Base-by-base conservation (phyloP, 108 stramenopile species). In the Discostella pseudostelligera region DNA sequence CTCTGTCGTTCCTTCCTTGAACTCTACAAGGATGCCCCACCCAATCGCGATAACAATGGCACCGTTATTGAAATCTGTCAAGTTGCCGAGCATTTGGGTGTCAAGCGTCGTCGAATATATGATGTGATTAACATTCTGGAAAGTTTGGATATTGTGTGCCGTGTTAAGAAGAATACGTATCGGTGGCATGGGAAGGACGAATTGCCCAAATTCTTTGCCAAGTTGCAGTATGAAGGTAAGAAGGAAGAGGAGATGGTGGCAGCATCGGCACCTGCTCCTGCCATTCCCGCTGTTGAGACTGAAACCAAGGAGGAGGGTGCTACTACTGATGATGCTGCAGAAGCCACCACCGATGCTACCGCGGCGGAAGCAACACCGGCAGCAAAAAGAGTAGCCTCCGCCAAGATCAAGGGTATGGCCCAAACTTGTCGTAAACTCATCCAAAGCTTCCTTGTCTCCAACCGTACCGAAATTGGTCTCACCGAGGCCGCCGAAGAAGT, bases 51-150 rank as follows among this genome's bases (percentile, higher is more conserved):
- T 35, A 59, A 74, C 61, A 66, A 62, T 29, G 80, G 80, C 3
- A 65, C 72, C 3, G 51, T 67, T 0, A 43, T 72, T 14, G 78
- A 76, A 37, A 62, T 86, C 44, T 90, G 91, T 59, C 72, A 87
- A 49, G 83, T 91, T 6, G 94, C 96, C 14, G 53, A 56, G 1
- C 73, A 81, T 25, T 66, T 97, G 45, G 93, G 86, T 10, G 95
- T 97, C 16, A 92, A 93, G 64, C 85, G 95, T 21, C 80, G 97
- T 17, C 79, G 97, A 19, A 96, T 97, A 29, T 97, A 97, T 72
- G 97, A 97, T 69, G 85, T 97, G 8, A 89, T 96, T 66, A 97
- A 97, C 67, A 95, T 97, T 73, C 71, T 97, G 67, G 95, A 96
- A 73, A 74, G 85, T 35, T 59, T 97, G 12, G 59, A 73, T 20